A percentile compares a stretch with the other conserved stretches of the same genome.
phyloP scores from a whole-genome alignment of 2,329 filamentous ascomycete species.

The Diaporthe ampelina region DNA sequence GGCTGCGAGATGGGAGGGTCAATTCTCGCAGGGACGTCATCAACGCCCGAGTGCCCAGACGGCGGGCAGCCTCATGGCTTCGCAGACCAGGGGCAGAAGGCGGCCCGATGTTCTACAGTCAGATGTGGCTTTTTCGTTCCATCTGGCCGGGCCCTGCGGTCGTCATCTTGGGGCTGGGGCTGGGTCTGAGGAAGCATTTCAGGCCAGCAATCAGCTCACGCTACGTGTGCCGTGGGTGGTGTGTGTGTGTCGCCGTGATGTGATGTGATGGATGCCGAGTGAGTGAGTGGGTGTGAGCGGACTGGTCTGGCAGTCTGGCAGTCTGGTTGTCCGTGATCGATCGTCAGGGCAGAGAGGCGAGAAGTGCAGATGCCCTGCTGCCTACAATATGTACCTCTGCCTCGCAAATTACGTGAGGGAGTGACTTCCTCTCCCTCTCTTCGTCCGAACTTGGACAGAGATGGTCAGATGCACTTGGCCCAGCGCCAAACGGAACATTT shows the following conservation, averaged over 20 bases:
- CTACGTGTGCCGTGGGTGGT: constrained; percentile 4
- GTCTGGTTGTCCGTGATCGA: not conserved
- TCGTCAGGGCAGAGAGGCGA: constrained; percentile 22
- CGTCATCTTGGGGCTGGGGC: constrained; percentile 11
- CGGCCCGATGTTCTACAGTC: constrained; percentile 17
- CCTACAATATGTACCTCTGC: not conserved
- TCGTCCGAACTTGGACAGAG: constrained; percentile 26
- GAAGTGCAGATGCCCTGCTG: not conserved
- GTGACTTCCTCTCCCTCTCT: not conserved
- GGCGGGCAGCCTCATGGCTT: not conserved
- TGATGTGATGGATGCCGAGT: not conserved
- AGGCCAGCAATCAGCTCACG: not conserved
- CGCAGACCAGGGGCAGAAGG: not conserved
- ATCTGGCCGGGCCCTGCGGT: constrained; percentile 2
- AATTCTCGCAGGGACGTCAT: not conserved
- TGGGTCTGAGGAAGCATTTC: not conserved
- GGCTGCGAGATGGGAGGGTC: not conserved
- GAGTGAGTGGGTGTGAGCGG: not conserved
- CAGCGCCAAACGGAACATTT: constrained; percentile 37
- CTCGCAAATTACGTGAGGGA: not conserved
- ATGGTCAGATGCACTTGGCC: constrained; percentile 26
- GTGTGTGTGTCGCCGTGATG: constrained; percentile 12
- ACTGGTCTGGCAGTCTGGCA: not conserved
- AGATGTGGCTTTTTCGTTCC: constrained; percentile 30
- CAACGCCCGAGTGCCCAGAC: not conserved